Percentiles rank a stretch among this genome's conserved stretches.
These are phyloP conservation scores for Akanthomyces dipterigenus DNA, from an alignment of 2,329 filamentous ascomycete genomes.

Conservation along the genomic window DNA sequence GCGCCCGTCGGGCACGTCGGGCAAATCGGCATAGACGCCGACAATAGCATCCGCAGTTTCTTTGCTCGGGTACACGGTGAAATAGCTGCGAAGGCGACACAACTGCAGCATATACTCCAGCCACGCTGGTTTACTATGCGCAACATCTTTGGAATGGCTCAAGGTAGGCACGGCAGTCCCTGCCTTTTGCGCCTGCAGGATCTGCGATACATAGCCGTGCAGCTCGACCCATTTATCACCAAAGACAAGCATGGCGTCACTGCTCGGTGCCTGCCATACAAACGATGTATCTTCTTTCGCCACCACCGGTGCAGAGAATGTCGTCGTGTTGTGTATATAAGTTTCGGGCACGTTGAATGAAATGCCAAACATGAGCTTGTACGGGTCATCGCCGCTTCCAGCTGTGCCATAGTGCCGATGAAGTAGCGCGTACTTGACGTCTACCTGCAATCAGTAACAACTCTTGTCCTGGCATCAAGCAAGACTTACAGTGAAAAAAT, in stretches of 20 bases:
- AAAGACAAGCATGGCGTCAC: conserved; percentile 74
- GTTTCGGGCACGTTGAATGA: conserved; percentile 68
- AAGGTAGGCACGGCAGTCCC: conserved; percentile 31
- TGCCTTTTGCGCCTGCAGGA: conserved; percentile 41
- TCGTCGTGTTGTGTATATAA: conserved; percentile 52
- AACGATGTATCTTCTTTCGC: conserved; percentile 48
- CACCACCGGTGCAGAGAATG: conserved; percentile 42
- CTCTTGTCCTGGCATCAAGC: neutral
- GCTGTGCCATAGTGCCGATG: conserved; percentile 66
- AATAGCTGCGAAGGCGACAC: conserved; percentile 69
- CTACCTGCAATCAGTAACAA: conserved; percentile 27
- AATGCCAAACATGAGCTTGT: conserved; percentile 62
- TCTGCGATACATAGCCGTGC: conserved; percentile 67
- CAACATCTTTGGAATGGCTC: conserved; percentile 51
- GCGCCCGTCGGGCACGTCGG: conserved; percentile 65
- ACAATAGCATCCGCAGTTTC: conserved; percentile 49
- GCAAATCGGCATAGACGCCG: conserved; percentile 73
- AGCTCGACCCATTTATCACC: conserved; percentile 83
- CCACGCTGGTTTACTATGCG: conserved; percentile 66
- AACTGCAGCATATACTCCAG: conserved; percentile 72
- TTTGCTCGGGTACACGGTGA: conserved; percentile 68
- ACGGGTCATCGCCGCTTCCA: conserved; percentile 36
- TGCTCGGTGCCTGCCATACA: conserved; percentile 78
- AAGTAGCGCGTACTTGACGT: conserved; percentile 70
- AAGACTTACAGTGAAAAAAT: conserved; percentile 66